Base-by-base conservation (phyloP, 1,284 basidiomycete genomes). In the Erythrobasidium hasegawianum region DNA sequence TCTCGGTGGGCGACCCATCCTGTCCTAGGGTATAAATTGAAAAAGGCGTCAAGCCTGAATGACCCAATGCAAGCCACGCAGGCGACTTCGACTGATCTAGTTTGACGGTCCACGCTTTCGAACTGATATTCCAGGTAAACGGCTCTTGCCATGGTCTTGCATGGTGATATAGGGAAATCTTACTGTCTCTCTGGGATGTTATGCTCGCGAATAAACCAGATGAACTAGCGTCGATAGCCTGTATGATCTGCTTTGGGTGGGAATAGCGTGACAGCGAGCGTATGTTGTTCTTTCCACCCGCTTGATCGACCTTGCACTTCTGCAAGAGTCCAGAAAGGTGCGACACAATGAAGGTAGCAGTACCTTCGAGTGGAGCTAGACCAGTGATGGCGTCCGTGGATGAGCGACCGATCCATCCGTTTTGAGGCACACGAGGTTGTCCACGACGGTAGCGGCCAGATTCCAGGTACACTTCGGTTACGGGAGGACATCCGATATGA, bases 311-410 rank as follows among this genome's bases (percentile, higher is more conserved):
- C 16, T 38, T 57, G 62, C 62, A 65, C 22, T 53, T 47, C 45
- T 65, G 62, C 16, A 65, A 24, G n/a, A 65, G 38, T 5, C 62
- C 62, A 26, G 62, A 65, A 16, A 57, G 53, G 20, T 65, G 62
- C 9, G 55, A 57, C 9, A 65, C 55, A 20, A 65, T 20, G 38
- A 65, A 57, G 18, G 57, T 56, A 1, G 20, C 49, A 11, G 62
- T 58, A 4, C 56, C 56, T 10, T 39, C 56, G 1, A 58, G 47
- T 16, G 50, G 54, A 14, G 62, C 18, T 13, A 65, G 47, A 8
- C 55, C 56, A n/a, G 62, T 65, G 20, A 65, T 65, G 22, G 47
- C 56, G 33, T 65, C 62, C n/a, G 62, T 58, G 1, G 55, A n/a
- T 16, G 41, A 50, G 14, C 62, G 54, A 4, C 62, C 62, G 29